A percentile compares a stretch with the other conserved stretches of the same genome.
phyloP scores from a whole-genome alignment of 441 rosid genomes.

The Adansonia gregorii region DNA sequence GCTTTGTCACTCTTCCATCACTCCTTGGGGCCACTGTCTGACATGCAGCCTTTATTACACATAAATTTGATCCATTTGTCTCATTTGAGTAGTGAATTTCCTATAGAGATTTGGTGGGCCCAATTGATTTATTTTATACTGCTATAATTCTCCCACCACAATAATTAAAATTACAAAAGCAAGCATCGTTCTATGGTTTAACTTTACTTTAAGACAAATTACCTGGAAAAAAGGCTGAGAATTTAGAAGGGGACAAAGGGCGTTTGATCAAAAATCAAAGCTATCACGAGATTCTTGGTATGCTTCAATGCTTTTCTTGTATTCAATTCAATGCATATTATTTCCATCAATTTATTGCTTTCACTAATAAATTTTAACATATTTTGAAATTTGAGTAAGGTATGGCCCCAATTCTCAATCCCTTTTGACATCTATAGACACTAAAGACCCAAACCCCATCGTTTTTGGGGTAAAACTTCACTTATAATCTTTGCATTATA shows the following conservation, averaged over 20 bases:
- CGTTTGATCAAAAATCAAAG: background rate
- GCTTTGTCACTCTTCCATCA: background rate
- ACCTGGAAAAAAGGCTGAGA: too few species aligned
- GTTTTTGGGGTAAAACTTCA: background rate
- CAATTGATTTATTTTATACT: too few species aligned
- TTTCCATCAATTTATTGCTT: background rate
- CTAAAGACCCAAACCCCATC: too few species aligned
- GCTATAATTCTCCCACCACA: background rate
- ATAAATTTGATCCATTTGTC: background rate
- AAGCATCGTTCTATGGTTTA: background rate
- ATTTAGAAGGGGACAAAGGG: too few species aligned
- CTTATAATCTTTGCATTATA: too few species aligned
- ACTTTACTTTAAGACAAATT: too few species aligned
- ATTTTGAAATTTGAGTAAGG: background rate
- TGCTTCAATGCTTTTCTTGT: too few species aligned
- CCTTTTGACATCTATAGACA: too few species aligned
- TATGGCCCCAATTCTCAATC: too few species aligned
- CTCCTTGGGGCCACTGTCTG: background rate
- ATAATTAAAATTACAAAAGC: background rate
- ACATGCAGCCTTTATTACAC: slow-evolving; percentile 1
- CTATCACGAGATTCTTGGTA: slow-evolving; percentile 4
- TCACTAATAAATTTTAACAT: background rate
- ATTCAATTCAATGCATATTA: background rate
- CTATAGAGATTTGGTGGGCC: background rate
- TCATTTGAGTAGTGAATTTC: background rate